These are phyloP conservation scores for Withania somnifera DNA, from an alignment of 305 asterid genomes.

Conservation along the genomic window DNA sequence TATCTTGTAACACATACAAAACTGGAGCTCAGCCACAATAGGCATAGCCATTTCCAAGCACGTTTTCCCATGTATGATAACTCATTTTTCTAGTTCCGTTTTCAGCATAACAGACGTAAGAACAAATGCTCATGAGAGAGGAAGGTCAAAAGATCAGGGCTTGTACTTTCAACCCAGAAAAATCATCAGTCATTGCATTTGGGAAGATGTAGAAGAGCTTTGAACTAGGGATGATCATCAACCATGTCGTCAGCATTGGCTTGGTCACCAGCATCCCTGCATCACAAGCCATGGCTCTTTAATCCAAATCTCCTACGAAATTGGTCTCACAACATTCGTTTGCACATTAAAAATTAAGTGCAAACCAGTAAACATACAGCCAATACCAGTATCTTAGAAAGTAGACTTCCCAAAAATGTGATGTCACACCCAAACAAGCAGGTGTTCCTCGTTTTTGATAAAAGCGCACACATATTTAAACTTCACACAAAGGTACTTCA, in stretches of 20 bases:
- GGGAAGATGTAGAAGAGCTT: background rate
- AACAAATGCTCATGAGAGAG: background rate
- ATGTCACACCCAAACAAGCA: background rate
- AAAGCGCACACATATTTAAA: background rate
- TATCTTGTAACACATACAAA: background rate
- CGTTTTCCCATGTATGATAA: background rate
- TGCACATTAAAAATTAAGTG: background rate
- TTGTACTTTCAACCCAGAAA: background rate
- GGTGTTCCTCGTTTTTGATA: background rate
- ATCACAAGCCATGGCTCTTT: background rate
- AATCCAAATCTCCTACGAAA: background rate
- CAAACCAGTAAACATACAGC: background rate
- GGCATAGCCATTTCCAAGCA: too few species aligned
- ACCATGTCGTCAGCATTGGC: background rate
- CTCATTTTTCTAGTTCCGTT: background rate
- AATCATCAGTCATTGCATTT: background rate
- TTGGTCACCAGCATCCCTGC: conserved; percentile 1
- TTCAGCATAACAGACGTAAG: background rate
- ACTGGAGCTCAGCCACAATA: background rate
- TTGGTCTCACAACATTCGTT: background rate
- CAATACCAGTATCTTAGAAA: background rate
- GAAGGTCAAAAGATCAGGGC: background rate
- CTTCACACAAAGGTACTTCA: background rate
- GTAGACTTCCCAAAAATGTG: background rate
- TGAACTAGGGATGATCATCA: background rate